These are phyloP conservation scores for Smittium mucronatum DNA, from an alignment of 371 early-diverging fungal genomes.

Conservation along the genomic window DNA sequence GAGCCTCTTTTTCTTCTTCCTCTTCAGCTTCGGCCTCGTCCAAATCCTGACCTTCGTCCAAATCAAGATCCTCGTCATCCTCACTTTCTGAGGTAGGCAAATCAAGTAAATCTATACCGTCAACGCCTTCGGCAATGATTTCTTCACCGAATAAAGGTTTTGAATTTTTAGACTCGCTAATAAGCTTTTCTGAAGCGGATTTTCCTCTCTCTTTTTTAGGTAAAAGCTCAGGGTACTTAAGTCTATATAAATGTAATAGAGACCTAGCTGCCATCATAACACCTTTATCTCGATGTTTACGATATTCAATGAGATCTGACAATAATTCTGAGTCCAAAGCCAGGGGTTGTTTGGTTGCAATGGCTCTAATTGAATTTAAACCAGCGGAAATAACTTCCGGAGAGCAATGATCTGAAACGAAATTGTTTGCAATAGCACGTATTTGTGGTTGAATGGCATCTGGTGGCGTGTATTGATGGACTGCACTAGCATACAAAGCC, in stretches of 20 bases:
- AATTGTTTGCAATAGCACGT: constrained; percentile 68
- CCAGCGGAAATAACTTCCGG: constrained; percentile 95
- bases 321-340: constrained; percentile 78
- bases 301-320: too few species aligned
- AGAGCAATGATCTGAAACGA: too few species aligned
- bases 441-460: constrained; percentile 74
- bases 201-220: constrained; percentile 85
- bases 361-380: constrained; percentile 84
- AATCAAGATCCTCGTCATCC: constrained; percentile 9
- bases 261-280: too few species aligned
- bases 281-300: too few species aligned
- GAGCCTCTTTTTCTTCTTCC: too few species aligned
- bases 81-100: too few species aligned
- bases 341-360: constrained; percentile 77
- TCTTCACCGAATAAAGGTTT: constrained; percentile 60
- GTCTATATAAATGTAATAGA: constrained; percentile 75
- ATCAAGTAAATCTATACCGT: constrained; percentile 59
- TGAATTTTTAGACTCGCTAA: constrained; percentile 25
- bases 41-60: too few species aligned
- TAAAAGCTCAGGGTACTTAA: constrained; percentile 85
- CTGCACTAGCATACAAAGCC: too few species aligned
- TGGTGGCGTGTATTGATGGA: too few species aligned
- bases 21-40: too few species aligned
- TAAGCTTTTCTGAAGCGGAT: constrained; percentile 58
- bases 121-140: constrained; percentile 50